Base-by-base conservation (phyloP, 129 eudicot genomes). In the Chrysanthemum makinoi region DNA sequence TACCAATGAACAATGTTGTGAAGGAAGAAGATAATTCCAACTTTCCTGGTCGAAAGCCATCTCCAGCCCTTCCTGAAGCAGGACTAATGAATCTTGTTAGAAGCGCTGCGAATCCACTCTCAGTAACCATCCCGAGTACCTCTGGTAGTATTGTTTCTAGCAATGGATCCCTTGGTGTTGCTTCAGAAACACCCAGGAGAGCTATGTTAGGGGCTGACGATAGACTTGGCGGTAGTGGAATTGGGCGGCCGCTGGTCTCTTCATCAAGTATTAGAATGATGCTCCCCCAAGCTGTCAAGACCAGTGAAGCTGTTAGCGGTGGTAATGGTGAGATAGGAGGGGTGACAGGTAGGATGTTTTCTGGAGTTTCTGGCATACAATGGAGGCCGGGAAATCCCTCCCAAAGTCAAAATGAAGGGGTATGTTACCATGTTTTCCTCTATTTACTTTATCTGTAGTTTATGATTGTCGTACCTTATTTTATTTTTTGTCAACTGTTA, bases 341-440 rank as follows among this genome's bases (percentile, higher is more conserved):
- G 50, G 62, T 81, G 81, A 56, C 86, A 18, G 72, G 84, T 46
- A 83, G 87, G 83, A 80, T 83, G 66, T 85, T 87, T 68, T 78
- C 90, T 80, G 85, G 76, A 66, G 86, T 70, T 70, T 71, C 94
- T 65, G 91, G 95, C 57, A 83, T 87, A 75, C 96, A 87, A 72
- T 85, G 97, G 97, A 83, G 97, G 78, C 87, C 97, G 77, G 97
- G 95, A 73, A 80, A 81, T 69, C 68, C 97, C 63, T 87, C 85
- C 59, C 91, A 83, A 60, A 90, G 79, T 77, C 97, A 85, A 72
- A 83, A 56, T 58, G 97, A 85, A 70, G 81, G 72, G 75, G 97
- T 90, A 77, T 57, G 86, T 69, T 28, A 56, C 57, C 15, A 69
- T 69, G 33, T 44, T 43, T 48, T 71, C 9, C 46, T 62, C 73